Base-by-base conservation (phyloP, 306 rosid species). In the Senna tora region DNA sequence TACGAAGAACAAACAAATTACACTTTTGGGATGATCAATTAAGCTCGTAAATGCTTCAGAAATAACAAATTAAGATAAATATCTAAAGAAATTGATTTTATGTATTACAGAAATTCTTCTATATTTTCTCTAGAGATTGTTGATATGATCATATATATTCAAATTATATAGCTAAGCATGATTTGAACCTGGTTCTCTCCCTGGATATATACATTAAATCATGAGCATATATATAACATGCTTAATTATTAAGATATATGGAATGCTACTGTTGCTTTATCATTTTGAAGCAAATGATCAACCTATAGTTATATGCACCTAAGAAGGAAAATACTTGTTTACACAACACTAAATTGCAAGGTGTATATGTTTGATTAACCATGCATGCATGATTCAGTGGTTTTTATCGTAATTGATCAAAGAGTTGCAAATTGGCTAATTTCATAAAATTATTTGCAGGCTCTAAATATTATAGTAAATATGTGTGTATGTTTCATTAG, bases 1-100 rank as follows among this genome's bases (percentile, higher is more conserved):
- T 36, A 36, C 30, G 39, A 71, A 75, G 62, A 81, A 79, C 81
- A 19, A 28, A 66, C 64, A 57, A n/a, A 78, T 58, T 56, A 20
- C 62, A 39, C 65, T 39, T 68, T 58, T 74, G 65, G 61, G 55
- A 58, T 69, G 34, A 67, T 6, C 42, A 5, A 55, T 56, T 12
- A 47, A 53, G 17, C 17, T 73, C 65, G 28, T 55, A 69, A 52
- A 59, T 67, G 43, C 76, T 38, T 53, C 11, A 9, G 66, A 67
- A 14, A 49, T 16, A 69, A 8, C 77, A 56, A 54, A n/a, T n/a
- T n/a, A n/a, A n/a, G n/a, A n/a, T n/a, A n/a, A n/a, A n/a, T n/a
- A n/a, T n/a, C n/a, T n/a, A n/a, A n/a, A n/a, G n/a, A n/a, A n/a
- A n/a, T n/a, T n/a, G n/a, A n/a, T n/a, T n/a, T n/a, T n/a, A n/a